A percentile compares a stretch with the other conserved stretches of the same genome.
Evolutionary conservation across 139 green algal genomes (phyloP).

Genomic region (Chlamydomonas sp.): DNA sequence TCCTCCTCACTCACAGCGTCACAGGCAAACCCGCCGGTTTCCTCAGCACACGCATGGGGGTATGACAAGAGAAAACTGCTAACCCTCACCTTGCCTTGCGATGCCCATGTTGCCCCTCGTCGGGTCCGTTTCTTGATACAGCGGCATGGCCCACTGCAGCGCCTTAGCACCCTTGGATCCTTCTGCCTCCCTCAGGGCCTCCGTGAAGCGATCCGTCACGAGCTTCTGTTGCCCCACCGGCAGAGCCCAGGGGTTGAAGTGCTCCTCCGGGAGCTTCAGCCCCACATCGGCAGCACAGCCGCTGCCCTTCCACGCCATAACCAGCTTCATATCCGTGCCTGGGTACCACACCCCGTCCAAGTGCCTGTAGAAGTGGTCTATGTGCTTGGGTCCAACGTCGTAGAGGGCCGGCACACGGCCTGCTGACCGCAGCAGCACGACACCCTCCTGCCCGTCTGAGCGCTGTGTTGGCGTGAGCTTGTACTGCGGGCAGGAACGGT

Average conservation of each 20-base stretch:
- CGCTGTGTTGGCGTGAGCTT: neutral
- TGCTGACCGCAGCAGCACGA: slow-evolving; percentile 28
- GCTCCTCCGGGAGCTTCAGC: neutral
- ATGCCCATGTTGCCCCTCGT: slow-evolving; percentile 42
- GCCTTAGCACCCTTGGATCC: neutral
- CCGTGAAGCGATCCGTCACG: slow-evolving; percentile 42
- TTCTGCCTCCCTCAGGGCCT: slow-evolving; percentile 23
- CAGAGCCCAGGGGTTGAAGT: slow-evolving; percentile 53
- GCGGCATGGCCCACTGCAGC: slow-evolving; percentile 54
- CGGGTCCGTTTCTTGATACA: neutral
- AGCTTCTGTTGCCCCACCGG: neutral
- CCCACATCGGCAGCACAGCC: slow-evolving; percentile 26
- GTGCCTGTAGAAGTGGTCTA: too few species aligned
- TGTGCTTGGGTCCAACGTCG: too few species aligned
- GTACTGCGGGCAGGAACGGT: slow-evolving; percentile 2
- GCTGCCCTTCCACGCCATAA: too few species aligned
- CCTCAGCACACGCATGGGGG: too few species aligned
- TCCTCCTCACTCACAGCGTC: too few species aligned
- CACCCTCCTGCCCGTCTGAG: neutral
- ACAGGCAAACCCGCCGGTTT: too few species aligned
- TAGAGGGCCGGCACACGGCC: too few species aligned
- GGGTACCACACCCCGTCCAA: too few species aligned
- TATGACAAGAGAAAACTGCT: too few species aligned
- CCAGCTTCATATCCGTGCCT: too few species aligned
- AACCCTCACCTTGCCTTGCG: too few species aligned